Conservation (phyloP, 495 filamentous ascomycete species). For the Neurospora sp. region DNA sequence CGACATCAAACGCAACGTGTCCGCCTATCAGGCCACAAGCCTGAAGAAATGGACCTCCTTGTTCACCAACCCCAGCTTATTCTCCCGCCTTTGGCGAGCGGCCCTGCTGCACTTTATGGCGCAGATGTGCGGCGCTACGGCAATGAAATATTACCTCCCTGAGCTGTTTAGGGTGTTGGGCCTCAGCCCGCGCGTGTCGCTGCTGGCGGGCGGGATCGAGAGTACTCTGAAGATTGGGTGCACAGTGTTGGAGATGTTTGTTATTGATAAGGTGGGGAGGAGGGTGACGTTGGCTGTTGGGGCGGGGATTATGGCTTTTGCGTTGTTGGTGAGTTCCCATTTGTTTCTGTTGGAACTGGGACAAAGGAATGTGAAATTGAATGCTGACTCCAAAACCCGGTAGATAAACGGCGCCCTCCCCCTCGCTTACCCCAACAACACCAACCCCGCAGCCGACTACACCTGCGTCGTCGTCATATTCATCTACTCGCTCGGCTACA, state of each 20-base stretch:
- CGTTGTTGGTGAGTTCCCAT: constrained; percentile 35
- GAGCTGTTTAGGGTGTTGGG: constrained; percentile 38
- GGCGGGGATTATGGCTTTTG: constrained; percentile 35
- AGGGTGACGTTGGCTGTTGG: constrained; percentile 34
- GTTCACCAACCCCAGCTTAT: constrained; percentile 30
- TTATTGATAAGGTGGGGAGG: constrained; percentile 40
- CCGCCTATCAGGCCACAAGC: constrained; percentile 16
- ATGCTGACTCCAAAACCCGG: no score
- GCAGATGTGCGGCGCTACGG: constrained; percentile 44
- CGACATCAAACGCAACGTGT: constrained; percentile 29
- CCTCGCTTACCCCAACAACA: constrained; percentile 39
- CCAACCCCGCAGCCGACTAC: constrained; percentile 37
- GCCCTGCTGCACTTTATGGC: constrained; percentile 44
- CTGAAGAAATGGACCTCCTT: constrained; percentile 25
- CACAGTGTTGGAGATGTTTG: constrained; percentile 37
- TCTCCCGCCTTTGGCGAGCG: constrained; percentile 35
- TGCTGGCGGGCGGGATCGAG: constrained; percentile 42
- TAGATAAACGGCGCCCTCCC: constrained; percentile 44
- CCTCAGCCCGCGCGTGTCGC: constrained; percentile 29
- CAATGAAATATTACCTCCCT: constrained; percentile 48
- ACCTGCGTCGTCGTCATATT: constrained; percentile 47
- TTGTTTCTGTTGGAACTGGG: constrained; percentile 4
- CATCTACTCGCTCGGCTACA: constrained; percentile 47
- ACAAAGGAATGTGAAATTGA: background rate
- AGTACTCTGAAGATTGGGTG: constrained; percentile 42